A percentile compares a stretch with the other conserved stretches of the same genome.
These are phyloP conservation scores for Xylaria sp. DNA, from an alignment of 2,329 filamentous ascomycete species.

Conservation along the genomic window DNA sequence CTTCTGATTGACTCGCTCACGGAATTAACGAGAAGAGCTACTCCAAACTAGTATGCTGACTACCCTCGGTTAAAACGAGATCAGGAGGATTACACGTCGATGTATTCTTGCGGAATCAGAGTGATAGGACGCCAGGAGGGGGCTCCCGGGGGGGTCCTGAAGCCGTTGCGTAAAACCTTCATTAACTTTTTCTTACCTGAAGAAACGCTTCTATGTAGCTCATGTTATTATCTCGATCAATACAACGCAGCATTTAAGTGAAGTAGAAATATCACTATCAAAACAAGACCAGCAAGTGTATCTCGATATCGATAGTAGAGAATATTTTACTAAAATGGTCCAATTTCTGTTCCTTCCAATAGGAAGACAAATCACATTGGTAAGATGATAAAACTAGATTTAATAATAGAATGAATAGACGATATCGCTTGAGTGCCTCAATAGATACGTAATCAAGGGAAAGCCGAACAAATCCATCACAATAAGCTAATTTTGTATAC, in stretches of 20 bases:
- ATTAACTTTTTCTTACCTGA: neutral
- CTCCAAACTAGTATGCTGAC: neutral
- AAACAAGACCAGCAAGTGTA: neutral
- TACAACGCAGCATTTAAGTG: neutral
- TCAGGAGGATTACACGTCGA: neutral
- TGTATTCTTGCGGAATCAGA: neutral
- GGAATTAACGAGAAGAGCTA: neutral
- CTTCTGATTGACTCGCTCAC: neutral
- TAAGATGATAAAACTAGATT: too few species aligned
- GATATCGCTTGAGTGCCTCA: too few species aligned
- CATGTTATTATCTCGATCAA: neutral
- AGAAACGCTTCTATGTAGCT: neutral
- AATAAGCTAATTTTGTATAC: too few species aligned
- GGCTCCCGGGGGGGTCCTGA: neutral
- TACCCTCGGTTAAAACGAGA: neutral
- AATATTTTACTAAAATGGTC: too few species aligned
- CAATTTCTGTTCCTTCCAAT: too few species aligned
- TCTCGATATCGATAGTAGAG: too few species aligned
- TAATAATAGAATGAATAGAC: too few species aligned
- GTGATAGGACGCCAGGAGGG: too few species aligned
- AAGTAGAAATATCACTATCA: neutral
- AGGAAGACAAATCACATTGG: too few species aligned
- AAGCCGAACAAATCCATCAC: too few species aligned
- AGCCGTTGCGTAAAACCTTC: neutral
- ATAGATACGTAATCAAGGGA: too few species aligned